A percentile compares a stretch with the other conserved stretches of the same genome.
phyloP scores from a whole-genome alignment of 805 yeast genomes.

The Cyberlindnera euphorbiae region DNA sequence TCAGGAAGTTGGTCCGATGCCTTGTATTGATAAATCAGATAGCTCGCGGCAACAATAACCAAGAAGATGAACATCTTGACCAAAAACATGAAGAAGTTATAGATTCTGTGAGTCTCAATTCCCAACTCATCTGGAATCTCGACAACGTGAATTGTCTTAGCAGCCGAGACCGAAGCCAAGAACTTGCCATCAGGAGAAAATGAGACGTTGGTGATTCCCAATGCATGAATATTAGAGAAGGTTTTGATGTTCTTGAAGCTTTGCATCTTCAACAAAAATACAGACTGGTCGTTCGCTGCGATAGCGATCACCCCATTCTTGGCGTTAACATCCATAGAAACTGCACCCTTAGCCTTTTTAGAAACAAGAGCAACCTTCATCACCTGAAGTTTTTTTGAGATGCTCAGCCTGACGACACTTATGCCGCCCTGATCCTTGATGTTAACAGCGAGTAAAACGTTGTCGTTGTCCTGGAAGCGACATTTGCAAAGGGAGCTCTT shows the following conservation, averaged over 20 bases:
- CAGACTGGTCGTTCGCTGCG: slow-evolving; percentile 53
- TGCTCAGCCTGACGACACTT: slow-evolving; percentile 12
- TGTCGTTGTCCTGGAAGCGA: slow-evolving; percentile 27
- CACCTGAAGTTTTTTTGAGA: slow-evolving; percentile 18
- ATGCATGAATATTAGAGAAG: slow-evolving; percentile 53
- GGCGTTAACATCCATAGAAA: slow-evolving; percentile 44
- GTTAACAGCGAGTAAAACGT: slow-evolving; percentile 14
- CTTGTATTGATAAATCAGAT: slow-evolving; percentile 15
- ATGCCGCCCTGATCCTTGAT: slow-evolving; percentile 16
- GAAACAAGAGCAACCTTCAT: slow-evolving; percentile 16
- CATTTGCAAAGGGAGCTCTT: slow-evolving; percentile 30
- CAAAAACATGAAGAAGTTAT: slow-evolving; percentile 21
- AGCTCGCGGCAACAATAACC: slow-evolving; percentile 9
- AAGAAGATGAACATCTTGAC: slow-evolving; percentile 14
- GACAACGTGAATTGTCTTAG: slow-evolving; percentile 62
- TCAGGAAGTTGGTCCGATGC: slow-evolving; percentile 8
- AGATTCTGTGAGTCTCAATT: slow-evolving; percentile 23
- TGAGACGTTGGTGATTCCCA: slow-evolving; percentile 68
- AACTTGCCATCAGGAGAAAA: slow-evolving; percentile 66
- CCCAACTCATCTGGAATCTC: slow-evolving; percentile 49
- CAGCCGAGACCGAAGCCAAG: slow-evolving; percentile 73
- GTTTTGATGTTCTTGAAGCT: slow-evolving; percentile 50
- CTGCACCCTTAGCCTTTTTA: slow-evolving; percentile 30
- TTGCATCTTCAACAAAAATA: slow-evolving; percentile 39
- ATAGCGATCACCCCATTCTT: slow-evolving; percentile 35